phyloP scores from a whole-genome alignment of 2,329 filamentous ascomycete species.

The Fusarium tuaranense region DNA sequence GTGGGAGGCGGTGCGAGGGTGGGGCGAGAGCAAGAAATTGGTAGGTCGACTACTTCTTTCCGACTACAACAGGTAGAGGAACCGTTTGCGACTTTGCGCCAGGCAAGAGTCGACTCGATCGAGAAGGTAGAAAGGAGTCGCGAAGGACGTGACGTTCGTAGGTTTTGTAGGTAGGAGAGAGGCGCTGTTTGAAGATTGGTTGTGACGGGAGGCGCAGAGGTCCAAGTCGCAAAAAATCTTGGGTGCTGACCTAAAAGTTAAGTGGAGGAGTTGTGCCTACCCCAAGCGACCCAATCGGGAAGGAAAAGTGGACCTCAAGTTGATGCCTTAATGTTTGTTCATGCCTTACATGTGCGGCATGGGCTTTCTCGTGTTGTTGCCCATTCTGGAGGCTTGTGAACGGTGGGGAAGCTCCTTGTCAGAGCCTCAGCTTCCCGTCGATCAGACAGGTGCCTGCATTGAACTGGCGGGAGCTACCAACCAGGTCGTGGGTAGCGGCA shows the following conservation, averaged over 20 bases:
- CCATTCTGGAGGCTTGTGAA: conserved; percentile 12
- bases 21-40: conserved; percentile 35
- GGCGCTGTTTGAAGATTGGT: conserved; percentile 31
- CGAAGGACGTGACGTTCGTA: conserved; percentile 31
- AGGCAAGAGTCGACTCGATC: conserved; percentile 50
- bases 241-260: conserved; percentile 41
- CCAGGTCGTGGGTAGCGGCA: conserved; percentile 3
- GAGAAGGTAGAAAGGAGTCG: conserved; percentile 22
- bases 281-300: background rate
- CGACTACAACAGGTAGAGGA: conserved; percentile 4
- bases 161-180: conserved; percentile 21
- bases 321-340: background rate
- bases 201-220: conserved; percentile 37
- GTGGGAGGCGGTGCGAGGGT: conserved; percentile 36
- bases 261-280: conserved; percentile 7
- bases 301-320: background rate
- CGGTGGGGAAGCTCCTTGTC: conserved; percentile 18
- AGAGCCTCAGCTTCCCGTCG: conserved; percentile 4
- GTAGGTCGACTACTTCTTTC: conserved; percentile 46
- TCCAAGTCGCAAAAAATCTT: conserved; percentile 39
- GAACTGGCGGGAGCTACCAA: conserved; percentile 19
- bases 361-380: background rate
- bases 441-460: conserved; percentile 27
- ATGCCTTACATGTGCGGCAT: background rate
- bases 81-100: conserved; percentile 51